Percentiles rank a stretch among this genome's conserved stretches.
Evolutionary conservation across 352 stramenopile genomes (phyloP).

Genomic region (Globisporangium megalacanthum): DNA sequence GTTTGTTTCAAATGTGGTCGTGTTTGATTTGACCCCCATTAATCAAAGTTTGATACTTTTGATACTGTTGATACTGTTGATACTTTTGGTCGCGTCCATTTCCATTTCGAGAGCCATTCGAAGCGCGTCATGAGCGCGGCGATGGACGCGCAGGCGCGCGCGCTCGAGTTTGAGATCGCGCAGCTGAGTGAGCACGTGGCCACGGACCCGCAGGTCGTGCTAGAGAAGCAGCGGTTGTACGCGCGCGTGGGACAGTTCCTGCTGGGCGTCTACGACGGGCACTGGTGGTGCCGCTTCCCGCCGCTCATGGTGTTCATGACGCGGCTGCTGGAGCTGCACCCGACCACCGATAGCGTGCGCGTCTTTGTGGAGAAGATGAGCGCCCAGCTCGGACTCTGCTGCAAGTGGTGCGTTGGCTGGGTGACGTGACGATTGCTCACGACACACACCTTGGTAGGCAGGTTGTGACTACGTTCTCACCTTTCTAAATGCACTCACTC

Average conservation of each 20-base stretch:
- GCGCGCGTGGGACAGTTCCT: constrained; percentile 76
- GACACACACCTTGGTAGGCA: not conserved
- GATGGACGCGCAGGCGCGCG: constrained; percentile 25
- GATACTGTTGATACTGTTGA: too few relatives aligned
- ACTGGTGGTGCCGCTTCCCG: constrained; percentile 80
- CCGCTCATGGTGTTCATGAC: constrained; percentile 87
- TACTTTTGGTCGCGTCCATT: too few relatives aligned
- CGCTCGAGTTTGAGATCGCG: constrained; percentile 35
- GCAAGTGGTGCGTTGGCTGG: constrained; percentile 44
- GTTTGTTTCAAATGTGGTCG: too few relatives aligned
- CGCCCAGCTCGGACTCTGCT: constrained; percentile 49
- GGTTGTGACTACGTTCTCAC: not conserved
- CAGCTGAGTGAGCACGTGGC: constrained; percentile 11
- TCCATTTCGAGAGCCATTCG: too few relatives aligned
- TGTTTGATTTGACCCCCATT: too few relatives aligned
- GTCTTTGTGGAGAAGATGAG: constrained; percentile 73
- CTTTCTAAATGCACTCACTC: not conserved
- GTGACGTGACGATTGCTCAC: not conserved
- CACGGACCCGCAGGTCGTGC: constrained; percentile 22
- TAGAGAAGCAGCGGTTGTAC: constrained; percentile 73
- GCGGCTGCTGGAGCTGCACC: constrained; percentile 78
- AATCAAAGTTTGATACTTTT: too few relatives aligned
- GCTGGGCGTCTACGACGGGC: constrained; percentile 50
- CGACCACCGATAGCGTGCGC: constrained; percentile 58
- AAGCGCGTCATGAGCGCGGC: not conserved